phyloP scores from a whole-genome alignment of 2,329 filamentous ascomycete genomes.

The Sarocladiaceae sp. region DNA sequence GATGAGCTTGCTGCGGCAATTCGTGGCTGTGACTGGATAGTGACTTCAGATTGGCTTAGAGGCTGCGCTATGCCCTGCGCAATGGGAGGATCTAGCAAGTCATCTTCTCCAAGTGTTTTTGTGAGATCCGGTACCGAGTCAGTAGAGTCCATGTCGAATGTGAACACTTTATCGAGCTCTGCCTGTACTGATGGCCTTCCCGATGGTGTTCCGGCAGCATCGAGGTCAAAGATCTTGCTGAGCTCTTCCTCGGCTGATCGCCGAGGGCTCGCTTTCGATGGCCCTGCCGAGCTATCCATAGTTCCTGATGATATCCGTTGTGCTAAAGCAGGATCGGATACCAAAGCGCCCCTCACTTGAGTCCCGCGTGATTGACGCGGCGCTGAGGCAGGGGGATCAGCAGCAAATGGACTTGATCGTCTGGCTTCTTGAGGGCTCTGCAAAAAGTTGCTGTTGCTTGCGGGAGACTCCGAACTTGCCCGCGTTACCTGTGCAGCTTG shows the following conservation, averaged over 20 bases:
- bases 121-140: neutral
- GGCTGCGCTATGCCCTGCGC: neutral
- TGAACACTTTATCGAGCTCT: constrained; percentile 1
- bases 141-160: neutral
- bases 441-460: neutral
- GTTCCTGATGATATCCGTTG: neutral
- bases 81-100: neutral
- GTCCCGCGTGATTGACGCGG: too few species aligned
- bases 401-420: too few species aligned
- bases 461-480: neutral
- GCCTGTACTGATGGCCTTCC: neutral
- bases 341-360: too few species aligned
- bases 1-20: too few species aligned
- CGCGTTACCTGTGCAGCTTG: constrained; percentile 5
- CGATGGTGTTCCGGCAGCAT: neutral
- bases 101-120: neutral
- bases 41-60: neutral
- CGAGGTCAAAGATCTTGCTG: constrained; percentile 11
- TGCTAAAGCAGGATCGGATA: neutral
- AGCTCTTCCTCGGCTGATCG: constrained; percentile 12
- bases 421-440: neutral
- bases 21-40: constrained; percentile 1
- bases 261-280: neutral
- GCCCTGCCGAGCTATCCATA: neutral
- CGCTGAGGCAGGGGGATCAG: too few species aligned